A percentile compares a stretch with the other conserved stretches of the same genome.
Evolutionary conservation across 441 rosid genomes (phyloP).

Genomic region (Populus tomentosa): DNA sequence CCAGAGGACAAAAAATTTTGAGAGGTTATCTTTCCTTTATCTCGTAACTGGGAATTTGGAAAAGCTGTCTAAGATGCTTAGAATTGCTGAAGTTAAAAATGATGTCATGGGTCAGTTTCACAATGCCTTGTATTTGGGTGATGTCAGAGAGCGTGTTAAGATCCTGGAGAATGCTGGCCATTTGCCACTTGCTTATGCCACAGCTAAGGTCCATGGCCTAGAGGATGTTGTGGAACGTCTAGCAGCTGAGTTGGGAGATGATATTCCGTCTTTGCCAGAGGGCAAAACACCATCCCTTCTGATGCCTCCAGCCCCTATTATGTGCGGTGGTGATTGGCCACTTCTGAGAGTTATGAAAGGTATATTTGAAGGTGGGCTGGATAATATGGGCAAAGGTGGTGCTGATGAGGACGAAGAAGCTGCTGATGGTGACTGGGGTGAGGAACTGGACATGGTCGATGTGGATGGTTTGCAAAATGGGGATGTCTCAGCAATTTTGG

Average conservation of each 20-base stretch:
- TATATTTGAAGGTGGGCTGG: conserved; percentile 77
- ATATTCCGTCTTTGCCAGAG: conserved; percentile 58
- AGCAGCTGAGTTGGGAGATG: conserved; percentile 62
- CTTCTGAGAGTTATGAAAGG: conserved; percentile 82
- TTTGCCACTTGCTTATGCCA: conserved; percentile 67
- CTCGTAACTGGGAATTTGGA: conserved; percentile 77
- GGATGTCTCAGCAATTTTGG: conserved; percentile 46
- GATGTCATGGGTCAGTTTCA: conserved; percentile 95
- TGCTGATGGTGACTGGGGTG: conserved; percentile 73
- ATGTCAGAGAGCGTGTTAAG: conserved; percentile 74
- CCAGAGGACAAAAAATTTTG: conserved; percentile 87
- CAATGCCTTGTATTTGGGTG: conserved; percentile 79
- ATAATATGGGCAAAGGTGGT: conserved; percentile 42
- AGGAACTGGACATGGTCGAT: conserved; percentile 65
- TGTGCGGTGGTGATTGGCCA: conserved; percentile 89
- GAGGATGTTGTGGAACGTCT: conserved; percentile 60
- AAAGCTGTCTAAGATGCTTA: conserved; percentile 76
- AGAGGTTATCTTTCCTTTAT: conserved; percentile 86
- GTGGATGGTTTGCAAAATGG: conserved; percentile 54
- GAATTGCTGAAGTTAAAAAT: conserved; percentile 88
- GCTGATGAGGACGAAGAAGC: conserved; percentile 53
- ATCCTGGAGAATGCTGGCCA: conserved; percentile 76
- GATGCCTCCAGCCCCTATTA: conserved; percentile 61
- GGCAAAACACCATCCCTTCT: conserved; percentile 66
- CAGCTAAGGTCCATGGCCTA: conserved; percentile 70